A percentile compares a stretch with the other conserved stretches of the same genome.
Evolutionary conservation across 768 basidiomycete species (phyloP).

Genomic region (Baorangia bicolor): DNA sequence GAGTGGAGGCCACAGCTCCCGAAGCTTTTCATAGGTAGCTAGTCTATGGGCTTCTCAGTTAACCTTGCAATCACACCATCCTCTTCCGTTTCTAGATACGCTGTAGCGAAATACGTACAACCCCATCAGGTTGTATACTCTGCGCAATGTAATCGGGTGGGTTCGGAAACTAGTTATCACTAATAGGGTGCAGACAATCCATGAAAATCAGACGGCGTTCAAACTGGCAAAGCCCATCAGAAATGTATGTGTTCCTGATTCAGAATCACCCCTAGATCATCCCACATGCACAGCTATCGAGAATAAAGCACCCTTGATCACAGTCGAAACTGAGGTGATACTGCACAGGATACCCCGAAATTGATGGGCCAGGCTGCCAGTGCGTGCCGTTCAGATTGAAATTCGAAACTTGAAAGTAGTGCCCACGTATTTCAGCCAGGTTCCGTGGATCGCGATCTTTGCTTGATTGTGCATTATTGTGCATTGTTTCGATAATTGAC

Average conservation of each 20-base stretch:
- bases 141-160: too few species aligned
- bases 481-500: too few species aligned
- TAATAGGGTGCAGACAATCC: neutral
- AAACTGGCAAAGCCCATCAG: neutral
- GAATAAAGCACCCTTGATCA: neutral
- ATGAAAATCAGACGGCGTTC: neutral
- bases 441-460: neutral
- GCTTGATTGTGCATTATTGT: too few species aligned
- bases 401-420: neutral
- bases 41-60: neutral
- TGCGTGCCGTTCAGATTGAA: too few species aligned
- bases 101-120: too few species aligned
- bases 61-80: neutral
- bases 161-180: too few species aligned
- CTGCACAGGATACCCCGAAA: neutral
- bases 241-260: neutral
- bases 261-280: neutral
- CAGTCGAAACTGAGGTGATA: neutral
- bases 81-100: neutral
- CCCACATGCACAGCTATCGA: neutral
- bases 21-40: neutral
- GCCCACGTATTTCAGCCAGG: neutral
- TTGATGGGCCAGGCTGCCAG: neutral
- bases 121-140: too few species aligned
- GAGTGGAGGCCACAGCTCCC: slow-evolving; percentile 35